A percentile compares a stretch with the other conserved stretches of the same genome.
Conservation (phyloP, 2,329 filamentous ascomycete genomes). For the Fusarium tuaranense region DNA sequence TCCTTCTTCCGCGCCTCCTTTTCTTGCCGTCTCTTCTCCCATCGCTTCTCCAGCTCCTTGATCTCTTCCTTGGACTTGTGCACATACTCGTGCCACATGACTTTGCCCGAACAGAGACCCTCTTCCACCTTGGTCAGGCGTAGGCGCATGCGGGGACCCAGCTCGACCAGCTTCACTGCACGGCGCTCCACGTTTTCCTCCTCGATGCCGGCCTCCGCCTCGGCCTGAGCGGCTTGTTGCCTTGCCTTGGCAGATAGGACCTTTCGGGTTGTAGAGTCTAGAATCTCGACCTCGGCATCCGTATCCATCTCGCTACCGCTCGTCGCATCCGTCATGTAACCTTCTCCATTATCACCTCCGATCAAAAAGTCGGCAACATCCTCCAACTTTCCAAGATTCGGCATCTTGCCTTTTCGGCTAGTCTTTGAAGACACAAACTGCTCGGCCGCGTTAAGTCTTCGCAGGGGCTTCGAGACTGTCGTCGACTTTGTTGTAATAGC, state of each 20-base stretch:
- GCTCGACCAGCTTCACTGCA: constrained; percentile 90
- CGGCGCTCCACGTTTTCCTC: constrained; percentile 79
- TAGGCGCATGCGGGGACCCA: constrained; percentile 90
- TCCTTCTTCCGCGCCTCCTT: constrained; percentile 85
- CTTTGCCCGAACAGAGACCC: constrained; percentile 86
- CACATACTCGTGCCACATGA: constrained; percentile 98
- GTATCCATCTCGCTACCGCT: constrained; percentile 95
- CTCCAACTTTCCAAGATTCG: constrained; percentile 89
- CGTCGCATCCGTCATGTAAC: constrained; percentile 86
- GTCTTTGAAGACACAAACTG: constrained; percentile 74
- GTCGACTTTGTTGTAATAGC: constrained; percentile 92
- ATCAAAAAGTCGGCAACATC: constrained; percentile 97
- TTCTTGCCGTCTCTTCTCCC: constrained; percentile 81
- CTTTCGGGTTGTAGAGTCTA: constrained; percentile 71
- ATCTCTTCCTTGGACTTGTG: constrained; percentile 85
- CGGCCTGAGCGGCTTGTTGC: constrained; percentile 53
- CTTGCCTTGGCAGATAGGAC: constrained; percentile 67
- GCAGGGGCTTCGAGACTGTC: constrained; percentile 85
- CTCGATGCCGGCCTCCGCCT: constrained; percentile 59
- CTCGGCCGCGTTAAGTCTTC: constrained; percentile 87
- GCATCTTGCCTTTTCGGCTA: constrained; percentile 76
- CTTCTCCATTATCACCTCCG: constrained; percentile 77
- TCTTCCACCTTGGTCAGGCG: constrained; percentile 97
- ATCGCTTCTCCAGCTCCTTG: constrained; percentile 82
- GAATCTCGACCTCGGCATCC: constrained; percentile 93